Conservation (phyloP, 805 yeast genomes). For the Danielozyma ontarioensis region DNA sequence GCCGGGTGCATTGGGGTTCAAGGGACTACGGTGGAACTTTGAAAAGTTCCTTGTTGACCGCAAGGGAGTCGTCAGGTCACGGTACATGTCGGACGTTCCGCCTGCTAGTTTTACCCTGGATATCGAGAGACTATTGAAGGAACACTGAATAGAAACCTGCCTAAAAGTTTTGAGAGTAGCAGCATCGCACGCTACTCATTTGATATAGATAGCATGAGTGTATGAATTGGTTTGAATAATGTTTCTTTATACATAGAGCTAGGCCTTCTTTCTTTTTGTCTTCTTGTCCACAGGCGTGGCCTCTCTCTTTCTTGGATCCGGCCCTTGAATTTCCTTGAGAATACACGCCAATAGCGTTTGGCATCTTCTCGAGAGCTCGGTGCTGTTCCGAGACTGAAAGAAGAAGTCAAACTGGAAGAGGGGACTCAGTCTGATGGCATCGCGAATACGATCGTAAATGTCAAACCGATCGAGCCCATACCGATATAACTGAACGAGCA, state of each 20-base stretch:
- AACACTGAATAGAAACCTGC: too few species aligned
- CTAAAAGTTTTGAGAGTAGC: too few species aligned
- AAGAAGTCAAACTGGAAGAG: conserved; percentile 85
- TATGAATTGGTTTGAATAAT: too few species aligned
- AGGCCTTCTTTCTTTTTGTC: background rate
- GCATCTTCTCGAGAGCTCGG: conserved; percentile 79
- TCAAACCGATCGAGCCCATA: conserved; percentile 78
- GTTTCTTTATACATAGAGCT: background rate
- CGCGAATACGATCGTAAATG: conserved; percentile 72
- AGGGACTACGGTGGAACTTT: conserved; percentile 68
- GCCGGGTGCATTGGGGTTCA: conserved; percentile 30
- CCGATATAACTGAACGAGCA: conserved; percentile 72
- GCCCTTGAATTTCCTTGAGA: conserved; percentile 48
- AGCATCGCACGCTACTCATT: too few species aligned
- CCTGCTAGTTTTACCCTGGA: conserved; percentile 52
- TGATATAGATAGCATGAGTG: too few species aligned
- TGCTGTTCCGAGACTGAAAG: conserved; percentile 70
- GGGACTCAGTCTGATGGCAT: conserved; percentile 67
- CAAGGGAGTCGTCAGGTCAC: conserved; percentile 51
- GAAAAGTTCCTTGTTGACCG: conserved; percentile 64
- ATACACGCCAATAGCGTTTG: conserved; percentile 71
- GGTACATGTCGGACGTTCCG: conserved; percentile 63
- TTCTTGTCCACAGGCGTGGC: conserved; percentile 7
- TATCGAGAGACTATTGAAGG: conserved; percentile 14
- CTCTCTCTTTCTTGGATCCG: conserved; percentile 5